A percentile compares a stretch with the other conserved stretches of the same genome.
phyloP scores from a whole-genome alignment of 225 moss, liverwort and hornwort genomes.

The Climacium dendroides region DNA sequence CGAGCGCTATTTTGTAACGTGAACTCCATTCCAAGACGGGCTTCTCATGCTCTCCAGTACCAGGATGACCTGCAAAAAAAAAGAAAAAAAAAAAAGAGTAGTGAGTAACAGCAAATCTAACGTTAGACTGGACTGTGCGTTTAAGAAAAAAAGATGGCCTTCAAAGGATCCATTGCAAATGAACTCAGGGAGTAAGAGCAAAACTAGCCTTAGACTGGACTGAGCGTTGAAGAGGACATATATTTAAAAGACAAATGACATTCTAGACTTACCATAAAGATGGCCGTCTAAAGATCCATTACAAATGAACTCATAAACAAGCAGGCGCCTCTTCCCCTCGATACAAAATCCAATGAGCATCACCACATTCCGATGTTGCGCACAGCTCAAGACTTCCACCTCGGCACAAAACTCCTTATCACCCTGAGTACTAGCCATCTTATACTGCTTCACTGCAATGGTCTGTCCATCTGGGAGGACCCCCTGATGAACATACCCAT shows the following conservation, averaged over 20 bases:
- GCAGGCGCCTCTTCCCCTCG: constrained; percentile 37
- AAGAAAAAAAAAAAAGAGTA: too few relatives aligned
- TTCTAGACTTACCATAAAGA: constrained; percentile 18
- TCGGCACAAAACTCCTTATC: constrained; percentile 60
- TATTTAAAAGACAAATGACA: too few relatives aligned
- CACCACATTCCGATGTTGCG: constrained; percentile 45
- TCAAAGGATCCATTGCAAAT: not conserved
- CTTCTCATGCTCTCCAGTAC: not conserved
- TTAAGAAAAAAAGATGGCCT: not conserved
- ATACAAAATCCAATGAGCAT: constrained; percentile 51
- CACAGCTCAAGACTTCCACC: constrained; percentile 49
- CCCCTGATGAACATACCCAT: constrained; percentile 41
- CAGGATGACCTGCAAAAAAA: not conserved
- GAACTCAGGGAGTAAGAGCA: not conserved
- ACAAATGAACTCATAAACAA: constrained; percentile 55
- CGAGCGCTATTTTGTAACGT: constrained; percentile 51
- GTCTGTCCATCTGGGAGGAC: constrained; percentile 23
- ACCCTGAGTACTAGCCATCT: constrained; percentile 41
- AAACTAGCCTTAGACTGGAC: too few relatives aligned
- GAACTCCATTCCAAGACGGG: constrained; percentile 32
- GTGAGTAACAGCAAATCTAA: not conserved
- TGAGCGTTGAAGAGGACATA: too few relatives aligned
- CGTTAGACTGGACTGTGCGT: not conserved
- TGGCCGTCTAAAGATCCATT: constrained; percentile 52
- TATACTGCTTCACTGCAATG: constrained; percentile 48